Evolutionary conservation across 129 eudicot species (phyloP), one percentile per base, ranked within the genome.

Genomic region (Lonicera japonica): DNA sequence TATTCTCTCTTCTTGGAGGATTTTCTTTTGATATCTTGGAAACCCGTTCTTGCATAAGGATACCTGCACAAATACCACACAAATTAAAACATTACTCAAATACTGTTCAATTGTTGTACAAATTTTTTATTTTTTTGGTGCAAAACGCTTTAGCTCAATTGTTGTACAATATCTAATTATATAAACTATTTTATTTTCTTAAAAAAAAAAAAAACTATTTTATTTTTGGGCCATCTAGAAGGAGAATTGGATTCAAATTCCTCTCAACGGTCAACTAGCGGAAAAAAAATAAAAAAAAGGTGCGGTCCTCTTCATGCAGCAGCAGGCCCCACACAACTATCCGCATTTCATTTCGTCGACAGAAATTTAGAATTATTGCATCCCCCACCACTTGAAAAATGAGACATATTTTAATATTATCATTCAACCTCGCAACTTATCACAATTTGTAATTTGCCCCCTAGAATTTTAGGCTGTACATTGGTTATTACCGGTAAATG

Each of bases 1-100:
- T 18, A 73, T 65, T 72, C 94, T 88, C 66, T 86, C 87, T 68
- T 85, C 80, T 66, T 79, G 85, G 53, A 82, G 81, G 64, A 80
- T 75, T 78, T 85, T n/a, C n/a, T n/a, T 85, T 66, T 84, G 68
- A 70, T 75, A 88, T 67, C 94, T 81, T 15, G 89, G 84, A 72
- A 82, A 88, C 64, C 87, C 96, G 62, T 88, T 82, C 76, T 88
- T 85, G 79, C 85, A 83, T 20, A 81, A 71, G 23, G 95, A 87
- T 25, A 87, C 87, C 95, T 87, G 79, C 68, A 38, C 53, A 70
- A 22, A 55, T 60, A 53, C 14, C 36, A 69, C 55, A 48, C 52
- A 46, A 8, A 14, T 43, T 38, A 38, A 38, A 4, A 38, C 43
- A 38, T 38, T 38, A 38, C n/a, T n/a, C n/a, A n/a, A n/a, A n/a